phyloP scores from a whole-genome alignment of 2,329 filamentous ascomycete genomes.

The Penicillium sp. region DNA sequence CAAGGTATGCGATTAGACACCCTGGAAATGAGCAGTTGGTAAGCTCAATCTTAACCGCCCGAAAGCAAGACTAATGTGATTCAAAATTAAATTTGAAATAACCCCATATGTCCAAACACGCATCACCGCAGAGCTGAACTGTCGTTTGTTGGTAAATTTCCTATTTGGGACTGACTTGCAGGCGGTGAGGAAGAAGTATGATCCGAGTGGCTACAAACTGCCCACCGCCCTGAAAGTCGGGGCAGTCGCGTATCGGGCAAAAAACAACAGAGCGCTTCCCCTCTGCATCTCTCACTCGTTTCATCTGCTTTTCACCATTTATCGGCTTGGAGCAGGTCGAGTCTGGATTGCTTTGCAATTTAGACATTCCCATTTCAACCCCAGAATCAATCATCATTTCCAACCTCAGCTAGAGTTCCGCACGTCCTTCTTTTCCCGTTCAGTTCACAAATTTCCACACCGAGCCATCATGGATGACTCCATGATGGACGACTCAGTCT shows the following conservation, averaged over 20 bases:
- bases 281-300: constrained; percentile 12
- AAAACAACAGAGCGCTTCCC: constrained; percentile 21
- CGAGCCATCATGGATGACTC: constrained; percentile 35
- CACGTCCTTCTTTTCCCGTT: background rate
- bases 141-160: constrained; percentile 36
- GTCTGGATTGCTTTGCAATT: background rate
- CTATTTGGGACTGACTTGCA: constrained; percentile 17
- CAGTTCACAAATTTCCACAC: constrained; percentile 6
- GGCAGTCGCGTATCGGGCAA: constrained; percentile 31
- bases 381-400: constrained; percentile 7
- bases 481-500: constrained; percentile 64
- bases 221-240: constrained; percentile 10
- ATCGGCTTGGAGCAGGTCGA: constrained; percentile 15
- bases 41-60: background rate
- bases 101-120: too few species aligned
- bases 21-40: too few species aligned
- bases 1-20: too few species aligned
- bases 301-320: constrained; percentile 2
- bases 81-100: too few species aligned
- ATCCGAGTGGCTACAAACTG: constrained; percentile 29
- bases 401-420: constrained; percentile 2
- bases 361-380: background rate
- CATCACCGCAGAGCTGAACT: background rate
- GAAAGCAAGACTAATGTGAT: too few species aligned
- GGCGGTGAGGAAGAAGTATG: constrained; percentile 30